phyloP scores from a whole-genome alignment of 2,329 filamentous ascomycete genomes.

The Chrysoporthe cubensis region DNA sequence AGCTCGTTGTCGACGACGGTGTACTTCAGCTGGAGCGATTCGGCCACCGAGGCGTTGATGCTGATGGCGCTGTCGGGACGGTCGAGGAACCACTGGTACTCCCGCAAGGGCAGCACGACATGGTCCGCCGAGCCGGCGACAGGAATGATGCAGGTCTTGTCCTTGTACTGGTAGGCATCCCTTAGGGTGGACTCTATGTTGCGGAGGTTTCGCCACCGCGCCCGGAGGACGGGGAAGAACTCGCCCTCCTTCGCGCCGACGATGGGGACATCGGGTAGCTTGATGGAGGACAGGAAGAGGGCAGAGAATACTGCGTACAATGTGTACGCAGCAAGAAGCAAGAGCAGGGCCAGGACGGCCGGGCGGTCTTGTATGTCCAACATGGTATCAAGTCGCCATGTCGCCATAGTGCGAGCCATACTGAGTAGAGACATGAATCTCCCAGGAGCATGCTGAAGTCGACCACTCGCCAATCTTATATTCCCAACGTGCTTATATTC shows the following conservation, averaged over 20 bases:
- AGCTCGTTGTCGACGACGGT: slow-evolving; percentile 37
- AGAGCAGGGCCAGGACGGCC: not conserved
- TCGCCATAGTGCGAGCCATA: not conserved
- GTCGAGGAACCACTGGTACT: slow-evolving; percentile 10
- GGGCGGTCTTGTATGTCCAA: not conserved
- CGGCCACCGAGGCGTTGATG: slow-evolving; percentile 40
- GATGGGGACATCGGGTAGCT: slow-evolving; percentile 1
- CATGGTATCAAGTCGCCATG: not conserved
- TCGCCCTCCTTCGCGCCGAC: not conserved
- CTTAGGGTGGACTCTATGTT: not conserved
- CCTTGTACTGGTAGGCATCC: slow-evolving; percentile 4
- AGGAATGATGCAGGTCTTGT: not conserved
- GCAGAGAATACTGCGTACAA: not conserved
- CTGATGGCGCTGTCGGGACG: slow-evolving; percentile 29
- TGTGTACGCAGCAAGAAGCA: not conserved
- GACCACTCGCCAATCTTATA: too few species aligned
- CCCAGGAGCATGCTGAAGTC: too few species aligned
- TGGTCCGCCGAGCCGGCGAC: not conserved
- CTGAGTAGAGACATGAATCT: too few species aligned
- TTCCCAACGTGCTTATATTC: too few species aligned
- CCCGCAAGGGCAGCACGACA: slow-evolving; percentile 1
- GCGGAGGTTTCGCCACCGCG: not conserved
- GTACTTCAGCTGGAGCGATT: slow-evolving; percentile 41
- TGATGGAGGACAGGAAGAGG: not conserved
- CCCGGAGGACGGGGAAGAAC: not conserved